These are phyloP conservation scores for Backusella mclennaniae DNA, from an alignment of 192 early-diverging fungal species.

Conservation along the genomic window DNA sequence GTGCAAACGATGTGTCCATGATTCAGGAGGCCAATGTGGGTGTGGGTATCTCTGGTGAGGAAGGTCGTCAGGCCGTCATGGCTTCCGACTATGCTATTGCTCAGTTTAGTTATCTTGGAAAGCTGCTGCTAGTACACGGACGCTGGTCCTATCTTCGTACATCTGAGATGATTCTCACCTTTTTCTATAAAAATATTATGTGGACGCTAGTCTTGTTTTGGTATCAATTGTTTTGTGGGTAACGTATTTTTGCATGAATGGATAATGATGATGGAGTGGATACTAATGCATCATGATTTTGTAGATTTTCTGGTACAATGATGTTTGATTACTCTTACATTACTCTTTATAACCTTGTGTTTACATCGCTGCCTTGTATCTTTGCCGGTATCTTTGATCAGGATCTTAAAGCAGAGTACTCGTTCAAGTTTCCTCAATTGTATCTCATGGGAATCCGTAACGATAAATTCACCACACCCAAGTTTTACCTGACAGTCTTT, in stretches of 20 bases:
- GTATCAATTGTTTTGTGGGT: constrained; percentile 82
- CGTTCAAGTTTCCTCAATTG: constrained; percentile 66
- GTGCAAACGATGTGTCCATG: constrained; percentile 85
- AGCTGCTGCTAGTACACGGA: constrained; percentile 71
- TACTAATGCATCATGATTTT: not conserved
- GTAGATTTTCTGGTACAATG: constrained; percentile 67
- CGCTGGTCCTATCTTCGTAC: constrained; percentile 63
- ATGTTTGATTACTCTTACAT: constrained; percentile 79
- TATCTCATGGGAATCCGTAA: constrained; percentile 65
- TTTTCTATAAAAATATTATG: constrained; percentile 77
- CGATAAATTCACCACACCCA: constrained; percentile 58
- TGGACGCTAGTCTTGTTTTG: constrained; percentile 71
- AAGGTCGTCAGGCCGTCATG: constrained; percentile 77
- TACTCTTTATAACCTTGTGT: constrained; percentile 76
- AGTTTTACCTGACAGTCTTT: constrained; percentile 58
- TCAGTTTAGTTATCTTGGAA: constrained; percentile 66
- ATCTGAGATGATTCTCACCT: constrained; percentile 61
- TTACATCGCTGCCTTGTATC: constrained; percentile 73
- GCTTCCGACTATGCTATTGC: constrained; percentile 72
- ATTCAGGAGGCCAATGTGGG: constrained; percentile 81
- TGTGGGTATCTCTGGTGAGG: constrained; percentile 74
- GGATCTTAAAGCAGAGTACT: constrained; percentile 60
- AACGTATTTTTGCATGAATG: constrained; percentile 17
- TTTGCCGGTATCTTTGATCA: constrained; percentile 72
- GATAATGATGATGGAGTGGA: not conserved